Base-by-base conservation (phyloP, 2,329 filamentous ascomycete species). In the Sporothrix curviconia region DNA sequence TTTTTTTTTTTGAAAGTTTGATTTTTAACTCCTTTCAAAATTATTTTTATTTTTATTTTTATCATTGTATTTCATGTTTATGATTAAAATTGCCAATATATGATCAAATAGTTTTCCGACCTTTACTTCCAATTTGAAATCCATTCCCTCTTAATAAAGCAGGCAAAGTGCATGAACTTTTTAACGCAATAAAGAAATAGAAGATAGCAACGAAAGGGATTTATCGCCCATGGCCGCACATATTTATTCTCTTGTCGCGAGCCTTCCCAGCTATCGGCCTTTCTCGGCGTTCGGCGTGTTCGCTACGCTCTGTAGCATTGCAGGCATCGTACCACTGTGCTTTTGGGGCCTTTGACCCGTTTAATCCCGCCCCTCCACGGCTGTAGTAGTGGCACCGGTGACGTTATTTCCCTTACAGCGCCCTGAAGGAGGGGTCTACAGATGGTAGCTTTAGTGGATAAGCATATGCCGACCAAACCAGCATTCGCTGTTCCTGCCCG, bases 231-330 rank as follows among this genome's bases (percentile, higher is more conserved):
- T n/a, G n/a, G n/a, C n/a, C n/a, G n/a, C n/a, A n/a, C n/a, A n/a
- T n/a, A n/a, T n/a, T n/a, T n/a, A n/a, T n/a, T n/a, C n/a, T n/a
- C n/a, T n/a, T n/a, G n/a, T n/a, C n/a, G n/a, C n/a, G n/a, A n/a
- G n/a, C n/a, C n/a, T n/a, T n/a, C n/a, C n/a, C n/a, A n/a, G n/a
- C n/a, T n/a, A n/a, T n/a, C 50, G 56, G 56, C 25, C 8, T 12
- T 6, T 34, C 53, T 56, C 57, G 57, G 57, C 36, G 34, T 56
- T 59, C 53, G 57, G 57, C 19, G 30, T 36, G 30, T 39, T 24
- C 42, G 42, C 32, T 28, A 51, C 49, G 15, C 7, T n/a, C 14
- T 25, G 6, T 28, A 6, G 17, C 37, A 15, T 24, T 19, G 24
- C 24, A 40, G 15, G 17, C 32, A 37, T 40, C 49, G 49, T 52